A percentile compares a stretch with the other conserved stretches of the same genome.
Evolutionary conservation across 116 monocot species (phyloP).

Genomic region (Papilionanthe hybrid): DNA sequence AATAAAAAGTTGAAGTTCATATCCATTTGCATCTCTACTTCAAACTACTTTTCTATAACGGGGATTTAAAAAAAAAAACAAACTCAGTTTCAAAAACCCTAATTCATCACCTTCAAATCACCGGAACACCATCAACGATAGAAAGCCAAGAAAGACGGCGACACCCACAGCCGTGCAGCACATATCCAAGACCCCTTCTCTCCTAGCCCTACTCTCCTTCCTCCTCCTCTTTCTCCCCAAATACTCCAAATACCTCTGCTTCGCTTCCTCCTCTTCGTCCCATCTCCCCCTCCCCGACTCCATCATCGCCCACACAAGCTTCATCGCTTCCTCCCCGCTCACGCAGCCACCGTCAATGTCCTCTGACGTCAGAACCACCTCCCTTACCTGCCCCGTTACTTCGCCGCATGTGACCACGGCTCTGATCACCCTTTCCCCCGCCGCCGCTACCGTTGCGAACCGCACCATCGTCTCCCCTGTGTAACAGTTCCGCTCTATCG

Average conservation of each 20-base stretch:
- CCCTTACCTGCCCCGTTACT: background rate
- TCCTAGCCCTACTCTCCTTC: constrained; percentile 23
- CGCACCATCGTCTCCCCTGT: constrained; percentile 47
- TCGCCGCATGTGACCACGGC: constrained; percentile 14
- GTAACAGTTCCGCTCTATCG: constrained; percentile 48
- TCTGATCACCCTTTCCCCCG: constrained; percentile 3
- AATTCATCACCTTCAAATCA: background rate
- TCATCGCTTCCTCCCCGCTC: background rate
- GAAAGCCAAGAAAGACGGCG: constrained; percentile 14
- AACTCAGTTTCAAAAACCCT: no score
- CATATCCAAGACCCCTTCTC: constrained; percentile 26
- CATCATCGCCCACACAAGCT: background rate
- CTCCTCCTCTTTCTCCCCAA: background rate
- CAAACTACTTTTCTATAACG: no score
- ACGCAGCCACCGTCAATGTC: constrained; percentile 42
- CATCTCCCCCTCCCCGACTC: constrained; percentile 10
- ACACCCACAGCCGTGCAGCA: constrained; percentile 17
- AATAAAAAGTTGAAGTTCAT: no score
- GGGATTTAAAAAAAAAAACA: no score
- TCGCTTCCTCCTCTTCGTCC: constrained; percentile 21
- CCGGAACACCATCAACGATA: constrained; percentile 13
- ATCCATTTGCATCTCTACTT: no score
- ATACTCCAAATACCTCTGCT: constrained; percentile 36
- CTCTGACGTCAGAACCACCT: constrained; percentile 32
- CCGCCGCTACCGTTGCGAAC: constrained; percentile 10